Percentiles rank a stretch among this genome's conserved stretches.
These are phyloP conservation scores for Pythium angustatum DNA, from an alignment of 352 stramenopile genomes.

Conservation along the genomic window DNA sequence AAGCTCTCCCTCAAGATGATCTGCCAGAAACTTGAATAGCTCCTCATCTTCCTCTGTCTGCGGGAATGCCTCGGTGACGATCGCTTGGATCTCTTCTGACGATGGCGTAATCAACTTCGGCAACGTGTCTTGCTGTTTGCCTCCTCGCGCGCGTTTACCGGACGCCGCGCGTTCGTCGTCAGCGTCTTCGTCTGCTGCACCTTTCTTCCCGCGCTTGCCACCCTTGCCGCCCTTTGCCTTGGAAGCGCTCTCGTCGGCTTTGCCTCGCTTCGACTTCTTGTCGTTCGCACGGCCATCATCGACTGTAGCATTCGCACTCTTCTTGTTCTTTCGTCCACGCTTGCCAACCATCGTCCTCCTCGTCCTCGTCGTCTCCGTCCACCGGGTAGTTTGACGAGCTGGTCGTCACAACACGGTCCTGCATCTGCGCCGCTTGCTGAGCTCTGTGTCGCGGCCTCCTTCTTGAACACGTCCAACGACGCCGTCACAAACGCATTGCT, in stretches of 20 bases:
- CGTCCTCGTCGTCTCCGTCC: constrained; percentile 38
- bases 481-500: constrained; percentile 56
- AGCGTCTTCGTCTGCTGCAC: constrained; percentile 19
- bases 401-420: constrained; percentile 26
- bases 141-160: constrained; percentile 36
- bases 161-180: constrained; percentile 3
- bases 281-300: constrained; percentile 21
- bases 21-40: constrained; percentile 55
- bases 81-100: constrained; percentile 39
- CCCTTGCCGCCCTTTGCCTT: constrained; percentile 36
- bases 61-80: constrained; percentile 53
- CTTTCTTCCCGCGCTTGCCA: constrained; percentile 52
- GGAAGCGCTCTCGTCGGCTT: constrained; percentile 35
- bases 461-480: constrained; percentile 47
- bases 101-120: constrained; percentile 51
- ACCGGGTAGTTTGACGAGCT: constrained; percentile 13
- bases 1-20: constrained; percentile 46
- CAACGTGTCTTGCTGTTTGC: constrained; percentile 21
- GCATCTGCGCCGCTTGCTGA: constrained; percentile 34
- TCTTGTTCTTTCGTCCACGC: constrained; percentile 36
- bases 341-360: constrained; percentile 47
- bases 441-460: constrained; percentile 54
- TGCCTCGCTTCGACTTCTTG: constrained; percentile 50
- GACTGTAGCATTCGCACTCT: constrained; percentile 13
- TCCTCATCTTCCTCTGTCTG: constrained; percentile 66